These are phyloP conservation scores for Yarrowia osloensis DNA, from an alignment of 805 yeast species.

Conservation along the genomic window DNA sequence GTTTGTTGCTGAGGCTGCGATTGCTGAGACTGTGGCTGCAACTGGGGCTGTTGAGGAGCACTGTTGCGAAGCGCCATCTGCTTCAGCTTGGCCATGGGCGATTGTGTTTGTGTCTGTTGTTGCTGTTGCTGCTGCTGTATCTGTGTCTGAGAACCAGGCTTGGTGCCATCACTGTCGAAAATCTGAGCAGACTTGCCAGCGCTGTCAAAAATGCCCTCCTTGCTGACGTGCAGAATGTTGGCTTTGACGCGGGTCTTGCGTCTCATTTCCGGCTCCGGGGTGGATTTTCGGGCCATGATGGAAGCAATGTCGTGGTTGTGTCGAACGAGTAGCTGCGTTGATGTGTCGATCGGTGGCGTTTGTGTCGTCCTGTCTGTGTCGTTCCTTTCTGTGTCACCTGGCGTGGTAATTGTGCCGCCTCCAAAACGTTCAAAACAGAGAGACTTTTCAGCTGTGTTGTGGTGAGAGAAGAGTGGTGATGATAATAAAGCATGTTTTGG, in stretches of 20 bases:
- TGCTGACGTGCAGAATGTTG: background rate
- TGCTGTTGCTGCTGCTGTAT: background rate
- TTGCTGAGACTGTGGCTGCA: background rate
- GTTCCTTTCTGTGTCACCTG: no score
- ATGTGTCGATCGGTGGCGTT: background rate
- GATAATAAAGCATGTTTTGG: conserved; percentile 15
- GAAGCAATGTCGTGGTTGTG: background rate
- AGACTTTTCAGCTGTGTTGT: background rate
- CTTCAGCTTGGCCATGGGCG: conserved; percentile 22
- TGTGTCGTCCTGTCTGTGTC: background rate
- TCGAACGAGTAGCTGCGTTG: background rate
- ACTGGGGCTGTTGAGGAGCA: background rate
- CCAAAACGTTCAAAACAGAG: no score
- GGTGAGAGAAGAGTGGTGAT: background rate
- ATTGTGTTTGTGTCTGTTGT: conserved; percentile 5
- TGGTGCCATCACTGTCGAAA: background rate
- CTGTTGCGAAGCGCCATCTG: background rate
- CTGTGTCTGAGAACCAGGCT: conserved; percentile 3
- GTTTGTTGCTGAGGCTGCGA: conserved; percentile 4
- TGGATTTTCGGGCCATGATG: conserved; percentile 15
- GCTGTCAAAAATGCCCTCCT: conserved; percentile 15
- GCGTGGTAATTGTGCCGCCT: no score
- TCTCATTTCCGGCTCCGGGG: conserved; percentile 4
- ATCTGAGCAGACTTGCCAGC: background rate
- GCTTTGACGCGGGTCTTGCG: conserved; percentile 10